Percentiles rank a stretch among this genome's conserved stretches.
These are phyloP conservation scores for Starmerella vaccinii DNA, from an alignment of 805 yeast genomes.

Conservation along the genomic window DNA sequence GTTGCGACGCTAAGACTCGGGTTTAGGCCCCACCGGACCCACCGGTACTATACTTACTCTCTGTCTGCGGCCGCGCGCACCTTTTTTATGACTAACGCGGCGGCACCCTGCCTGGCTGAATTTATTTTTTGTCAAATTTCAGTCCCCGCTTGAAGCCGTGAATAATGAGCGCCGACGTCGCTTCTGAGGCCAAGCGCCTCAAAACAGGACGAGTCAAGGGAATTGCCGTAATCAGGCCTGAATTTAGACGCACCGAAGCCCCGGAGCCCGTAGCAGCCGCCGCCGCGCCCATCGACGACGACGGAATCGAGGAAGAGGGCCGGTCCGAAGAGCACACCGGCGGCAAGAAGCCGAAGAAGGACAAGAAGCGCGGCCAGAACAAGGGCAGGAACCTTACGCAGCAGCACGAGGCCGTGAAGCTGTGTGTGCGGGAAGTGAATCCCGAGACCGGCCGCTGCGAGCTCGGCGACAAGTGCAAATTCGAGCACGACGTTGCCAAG, in stretches of 20 bases:
- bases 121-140: neutral
- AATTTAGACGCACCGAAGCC: constrained; percentile 11
- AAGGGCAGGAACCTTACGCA: constrained; percentile 24
- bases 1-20: too few relatives aligned
- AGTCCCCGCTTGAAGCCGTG: neutral
- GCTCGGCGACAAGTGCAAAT: constrained; percentile 64
- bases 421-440: constrained; percentile 21
- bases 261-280: constrained; percentile 5
- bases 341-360: constrained; percentile 13
- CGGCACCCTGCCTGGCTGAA: too few relatives aligned
- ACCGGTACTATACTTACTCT: too few relatives aligned
- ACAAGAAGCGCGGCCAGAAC: constrained; percentile 26
- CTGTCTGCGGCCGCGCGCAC: too few relatives aligned
- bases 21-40: too few relatives aligned
- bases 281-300: constrained; percentile 11
- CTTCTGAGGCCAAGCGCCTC: constrained; percentile 17
- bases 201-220: constrained; percentile 25
- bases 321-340: constrained; percentile 16
- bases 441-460: constrained; percentile 31
- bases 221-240: constrained; percentile 25
- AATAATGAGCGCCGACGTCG: constrained; percentile 1
- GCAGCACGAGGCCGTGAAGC: constrained; percentile 20
- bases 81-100: neutral
- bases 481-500: constrained; percentile 58
- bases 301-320: constrained; percentile 22